Conservation (phyloP, 140 eudicot species). For the Artemisia princeps region DNA sequence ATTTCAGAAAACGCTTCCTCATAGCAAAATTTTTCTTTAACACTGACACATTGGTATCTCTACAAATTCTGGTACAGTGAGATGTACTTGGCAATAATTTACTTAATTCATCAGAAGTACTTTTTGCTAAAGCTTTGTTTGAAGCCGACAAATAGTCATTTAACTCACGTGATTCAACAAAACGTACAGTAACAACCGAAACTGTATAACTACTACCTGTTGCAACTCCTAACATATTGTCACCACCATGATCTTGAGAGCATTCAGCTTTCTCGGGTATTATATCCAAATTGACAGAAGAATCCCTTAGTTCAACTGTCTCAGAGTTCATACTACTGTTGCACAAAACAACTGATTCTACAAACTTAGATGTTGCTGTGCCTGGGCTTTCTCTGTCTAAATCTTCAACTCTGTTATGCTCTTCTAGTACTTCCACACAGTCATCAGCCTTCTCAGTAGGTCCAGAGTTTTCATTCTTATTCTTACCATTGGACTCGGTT, state of each 20-base stretch:
- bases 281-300: slow-evolving; percentile 13
- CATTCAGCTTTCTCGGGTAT: slow-evolving; percentile 29
- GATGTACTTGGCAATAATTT: slow-evolving; percentile 47
- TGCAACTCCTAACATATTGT: slow-evolving; percentile 20
- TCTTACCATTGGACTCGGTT: slow-evolving; percentile 19
- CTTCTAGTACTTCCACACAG: slow-evolving; percentile 11
- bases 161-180: slow-evolving; percentile 20
- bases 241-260: slow-evolving; percentile 16
- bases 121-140: slow-evolving; percentile 46
- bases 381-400: slow-evolving; percentile 53
- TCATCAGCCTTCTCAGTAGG: slow-evolving; percentile 22
- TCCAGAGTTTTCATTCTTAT: slow-evolving; percentile 20
- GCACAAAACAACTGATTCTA: slow-evolving; percentile 20
- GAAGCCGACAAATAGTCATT: slow-evolving; percentile 36
- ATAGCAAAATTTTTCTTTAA: slow-evolving; percentile 35
- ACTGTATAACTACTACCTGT: slow-evolving; percentile 18
- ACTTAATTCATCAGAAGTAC: slow-evolving; percentile 42
- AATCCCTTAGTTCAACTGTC: slow-evolving; percentile 18
- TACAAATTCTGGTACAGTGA: slow-evolving; percentile 15
- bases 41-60: slow-evolving; percentile 20
- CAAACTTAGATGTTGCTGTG: slow-evolving; percentile 46
- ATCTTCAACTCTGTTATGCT: slow-evolving; percentile 26
- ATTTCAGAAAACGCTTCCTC: slow-evolving; percentile 49
- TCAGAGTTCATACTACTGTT: slow-evolving; percentile 6
- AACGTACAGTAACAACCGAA: slow-evolving; percentile 17